Evolutionary conservation across 1,284 basidiomycete genomes (phyloP), one percentile per base, ranked within the genome.

Genomic region (Ceratobasidium sp.): DNA sequence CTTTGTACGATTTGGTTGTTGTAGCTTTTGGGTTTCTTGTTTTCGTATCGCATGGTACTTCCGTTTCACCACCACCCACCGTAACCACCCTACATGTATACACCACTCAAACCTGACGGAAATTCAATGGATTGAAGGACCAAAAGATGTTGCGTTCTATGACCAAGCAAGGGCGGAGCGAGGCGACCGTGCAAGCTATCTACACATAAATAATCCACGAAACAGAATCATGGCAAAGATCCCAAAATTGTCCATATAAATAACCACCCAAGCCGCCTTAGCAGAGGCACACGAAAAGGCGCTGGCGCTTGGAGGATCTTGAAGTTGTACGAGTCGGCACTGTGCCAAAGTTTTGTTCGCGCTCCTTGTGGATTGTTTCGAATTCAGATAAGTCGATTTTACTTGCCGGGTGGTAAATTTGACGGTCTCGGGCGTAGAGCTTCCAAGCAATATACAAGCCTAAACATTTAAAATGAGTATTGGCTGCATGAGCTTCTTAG

Each of bases 341-440:
- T 25, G 64, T 44, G 7, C 21, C 25, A 21, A 30, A 29, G 29
- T n/a, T 56, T 29, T 57, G 53, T 13, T 68, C 53, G 14, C 54
- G 53, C 30, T 68, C 64, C 46, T 49, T 56, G 19, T 42, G 53
- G 23, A 68, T 68, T 5, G 30, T 53, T 2, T 47, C 30, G 30
- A 68, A 68, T 33, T 68, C 64, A 19, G 64, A 68, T 2, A 68
- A 33, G 39, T 68, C 64, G 14, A 68, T 49, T 39, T 68, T 57
- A 19, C 8, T 41, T 1, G 64, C 54, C 8, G 53, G 64, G 16
- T 49, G 64, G 42, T 56, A 68, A 13, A 68, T n/a, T 27, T 68
- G 46, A 5, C 42, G 29, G 3, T 52, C 56, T 14, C 30, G 42
- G 21, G 64, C 39, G 53, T 53, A 68, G 8, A 68, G 44, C 56